These are phyloP conservation scores for Salix viminalis DNA, from an alignment of 345 rosid species.

Conservation along the genomic window DNA sequence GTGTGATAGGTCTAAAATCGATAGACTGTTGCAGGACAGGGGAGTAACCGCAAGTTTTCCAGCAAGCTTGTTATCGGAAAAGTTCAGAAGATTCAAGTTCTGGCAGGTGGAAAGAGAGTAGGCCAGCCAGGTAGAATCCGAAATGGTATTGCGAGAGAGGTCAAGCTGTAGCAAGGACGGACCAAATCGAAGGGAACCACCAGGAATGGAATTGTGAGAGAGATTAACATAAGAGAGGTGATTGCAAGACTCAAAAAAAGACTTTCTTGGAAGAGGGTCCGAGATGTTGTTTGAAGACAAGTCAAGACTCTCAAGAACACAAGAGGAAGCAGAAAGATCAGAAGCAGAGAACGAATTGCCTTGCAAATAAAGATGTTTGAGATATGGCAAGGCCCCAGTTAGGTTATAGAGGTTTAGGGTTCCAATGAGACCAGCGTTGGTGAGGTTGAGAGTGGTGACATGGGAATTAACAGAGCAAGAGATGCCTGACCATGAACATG, in stretches of 20 bases:
- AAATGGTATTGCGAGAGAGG: conserved; percentile 45
- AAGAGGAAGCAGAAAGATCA: conserved; percentile 40
- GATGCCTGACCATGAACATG: conserved; percentile 74
- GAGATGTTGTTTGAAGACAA: conserved; percentile 63
- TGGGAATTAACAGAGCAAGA: conserved; percentile 51
- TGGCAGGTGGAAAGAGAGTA: conserved; percentile 49
- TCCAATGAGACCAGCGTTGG: conserved; percentile 50
- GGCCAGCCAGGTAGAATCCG: conserved; percentile 41
- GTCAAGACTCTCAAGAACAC: conserved; percentile 57
- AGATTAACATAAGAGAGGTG: conserved; percentile 41
- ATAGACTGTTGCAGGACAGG: conserved; percentile 43
- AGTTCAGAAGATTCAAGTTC: conserved; percentile 57
- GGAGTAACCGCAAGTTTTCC: conserved; percentile 43
- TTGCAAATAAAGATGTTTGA: conserved; percentile 42
- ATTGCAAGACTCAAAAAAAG: conserved; percentile 39
- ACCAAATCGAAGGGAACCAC: conserved; percentile 41
- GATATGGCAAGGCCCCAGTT: conserved; percentile 42
- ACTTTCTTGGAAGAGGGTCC: conserved; percentile 35
- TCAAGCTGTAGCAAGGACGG: conserved; percentile 53
- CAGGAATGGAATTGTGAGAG: conserved; percentile 53
- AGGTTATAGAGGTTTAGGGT: conserved; percentile 47
- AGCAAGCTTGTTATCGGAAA: conserved; percentile 57
- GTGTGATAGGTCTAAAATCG: conserved; percentile 60
- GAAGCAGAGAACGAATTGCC: conserved; percentile 55
- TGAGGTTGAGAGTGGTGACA: conserved; percentile 48